Evolutionary conservation across 1,139 yeast genomes (phyloP).

Genomic region (Scheffersomyces lignicola): DNA sequence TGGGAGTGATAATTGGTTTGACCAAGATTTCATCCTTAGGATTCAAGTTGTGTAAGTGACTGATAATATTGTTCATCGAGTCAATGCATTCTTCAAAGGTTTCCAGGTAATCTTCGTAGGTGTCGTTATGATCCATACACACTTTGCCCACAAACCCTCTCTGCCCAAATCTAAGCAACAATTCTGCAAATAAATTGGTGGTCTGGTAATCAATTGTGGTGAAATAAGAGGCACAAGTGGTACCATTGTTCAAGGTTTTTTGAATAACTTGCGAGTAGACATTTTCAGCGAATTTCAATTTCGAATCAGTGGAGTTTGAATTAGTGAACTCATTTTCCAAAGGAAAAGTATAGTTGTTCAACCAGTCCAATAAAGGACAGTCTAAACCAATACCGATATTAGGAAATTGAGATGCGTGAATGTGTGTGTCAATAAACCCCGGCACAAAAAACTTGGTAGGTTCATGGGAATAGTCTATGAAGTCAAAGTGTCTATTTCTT

Average conservation of each 20-base stretch:
- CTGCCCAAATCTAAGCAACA: constrained; percentile 69
- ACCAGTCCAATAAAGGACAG: constrained; percentile 85
- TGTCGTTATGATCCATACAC: constrained; percentile 71
- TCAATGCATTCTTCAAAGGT: constrained; percentile 55
- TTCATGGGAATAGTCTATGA: constrained; percentile 28
- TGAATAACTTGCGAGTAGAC: constrained; percentile 66
- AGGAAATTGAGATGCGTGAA: constrained; percentile 97
- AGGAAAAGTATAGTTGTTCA: constrained; percentile 83
- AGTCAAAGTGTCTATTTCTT: constrained; percentile 18
- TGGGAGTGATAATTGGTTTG: constrained; percentile 83
- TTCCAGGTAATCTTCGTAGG: constrained; percentile 72
- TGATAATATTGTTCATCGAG: constrained; percentile 59
- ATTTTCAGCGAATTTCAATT: constrained; percentile 51
- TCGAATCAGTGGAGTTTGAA: constrained; percentile 32
- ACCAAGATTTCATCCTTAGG: constrained; percentile 50
- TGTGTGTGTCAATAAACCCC: constrained; percentile 93
- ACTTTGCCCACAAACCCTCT: constrained; percentile 91
- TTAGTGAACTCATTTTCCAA: constrained; percentile 55
- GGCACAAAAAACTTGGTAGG: constrained; percentile 69
- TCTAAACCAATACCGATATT: constrained; percentile 89
- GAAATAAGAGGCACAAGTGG: constrained; percentile 89
- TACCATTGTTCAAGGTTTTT: constrained; percentile 73
- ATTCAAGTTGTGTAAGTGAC: constrained; percentile 53
- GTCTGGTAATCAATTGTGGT: constrained; percentile 83
- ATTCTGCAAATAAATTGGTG: constrained; percentile 72